Conservation (phyloP, 805 yeast species). For the Wickerhamomyces tratensis region DNA sequence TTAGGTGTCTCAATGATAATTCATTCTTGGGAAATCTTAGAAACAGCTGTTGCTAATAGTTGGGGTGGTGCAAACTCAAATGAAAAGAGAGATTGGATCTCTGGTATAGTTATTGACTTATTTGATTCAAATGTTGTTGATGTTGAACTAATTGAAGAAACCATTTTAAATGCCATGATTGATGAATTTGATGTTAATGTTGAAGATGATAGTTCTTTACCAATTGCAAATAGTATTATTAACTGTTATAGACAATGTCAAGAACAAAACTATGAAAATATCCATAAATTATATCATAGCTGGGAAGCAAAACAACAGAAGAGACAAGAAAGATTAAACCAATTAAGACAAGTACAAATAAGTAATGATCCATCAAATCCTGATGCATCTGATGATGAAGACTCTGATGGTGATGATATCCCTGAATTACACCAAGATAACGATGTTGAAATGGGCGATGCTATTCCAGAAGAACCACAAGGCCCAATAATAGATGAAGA, state of each 20-base stretch:
- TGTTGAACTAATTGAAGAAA: constrained; percentile 71
- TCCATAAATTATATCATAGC: constrained; percentile 48
- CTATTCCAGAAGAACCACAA: constrained; percentile 18
- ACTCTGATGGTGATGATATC: constrained; percentile 29
- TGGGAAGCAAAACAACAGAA: constrained; percentile 48
- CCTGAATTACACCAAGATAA: constrained; percentile 20
- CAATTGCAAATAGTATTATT: constrained; percentile 59
- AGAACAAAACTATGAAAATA: constrained; percentile 37
- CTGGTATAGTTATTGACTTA: constrained; percentile 71
- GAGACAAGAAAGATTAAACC: constrained; percentile 17
- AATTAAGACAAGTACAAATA: constrained; percentile 32
- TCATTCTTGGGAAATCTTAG: constrained; percentile 83
- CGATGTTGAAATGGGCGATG: constrained; percentile 30
- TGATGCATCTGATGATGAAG: constrained; percentile 38
- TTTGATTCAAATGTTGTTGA: constrained; percentile 66
- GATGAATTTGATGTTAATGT: constrained; percentile 89
- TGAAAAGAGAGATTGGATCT: constrained; percentile 93
- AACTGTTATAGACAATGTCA: constrained; percentile 58
- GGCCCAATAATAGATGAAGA: constrained; percentile 85
- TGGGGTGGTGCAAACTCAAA: constrained; percentile 96
- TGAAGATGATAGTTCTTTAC: constrained; percentile 82
- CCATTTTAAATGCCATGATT: constrained; percentile 79
- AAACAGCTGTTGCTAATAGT: constrained; percentile 78
- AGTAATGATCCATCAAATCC: constrained; percentile 58
- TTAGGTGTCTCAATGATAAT: constrained; percentile 87